Base-by-base conservation (phyloP, 2,329 filamentous ascomycete genomes). In the Penicillium palitans region DNA sequence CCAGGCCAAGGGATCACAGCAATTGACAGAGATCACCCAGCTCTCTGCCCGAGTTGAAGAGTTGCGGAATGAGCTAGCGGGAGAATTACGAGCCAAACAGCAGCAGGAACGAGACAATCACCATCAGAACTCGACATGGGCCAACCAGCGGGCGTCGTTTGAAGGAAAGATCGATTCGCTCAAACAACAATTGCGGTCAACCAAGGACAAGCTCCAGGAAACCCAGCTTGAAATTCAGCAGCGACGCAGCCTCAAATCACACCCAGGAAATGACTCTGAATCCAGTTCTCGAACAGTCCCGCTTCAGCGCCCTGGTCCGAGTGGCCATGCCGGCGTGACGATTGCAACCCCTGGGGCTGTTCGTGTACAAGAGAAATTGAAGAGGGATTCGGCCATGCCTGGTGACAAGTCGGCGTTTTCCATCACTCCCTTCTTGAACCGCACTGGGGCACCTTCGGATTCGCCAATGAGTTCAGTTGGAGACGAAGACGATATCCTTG, bases 331-430 rank as follows among this genome's bases (percentile, higher is more conserved):
- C 6, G 78, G 80, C 52, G 72, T 79, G 49, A 77, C 74, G 10
- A 81, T 84, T 64, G 80, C 79, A 45, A 84, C 82, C 0, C 81
- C 81, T 19, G 81, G 81, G 42, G 78, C 79, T 46, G 70, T 78
- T 45, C 68, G 72, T 39, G 64, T 72, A 47, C 74, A 77, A 24
- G 89, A 87, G 74, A 87, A 86, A 71, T 79, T 81, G 55, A 82
- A 79, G 48, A 73, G 79, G 29, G 83, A 86, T 21, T 83, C 84
- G 39, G 82, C 84, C 1, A 77, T 86, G 55, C 79, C 90, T 6
- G 91, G 90, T 31, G 91, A 96, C 70, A 97, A 96, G 74, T 97
- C 93, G 0, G 87, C 84, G 3, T 97, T 98, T 74, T 96, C 92
- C 4, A 91, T 97, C 63, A 98, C 93, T 0, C 93, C 93, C 0